phyloP scores from a whole-genome alignment of 495 filamentous ascomycete genomes.

The Clohesyomyces aquaticus region DNA sequence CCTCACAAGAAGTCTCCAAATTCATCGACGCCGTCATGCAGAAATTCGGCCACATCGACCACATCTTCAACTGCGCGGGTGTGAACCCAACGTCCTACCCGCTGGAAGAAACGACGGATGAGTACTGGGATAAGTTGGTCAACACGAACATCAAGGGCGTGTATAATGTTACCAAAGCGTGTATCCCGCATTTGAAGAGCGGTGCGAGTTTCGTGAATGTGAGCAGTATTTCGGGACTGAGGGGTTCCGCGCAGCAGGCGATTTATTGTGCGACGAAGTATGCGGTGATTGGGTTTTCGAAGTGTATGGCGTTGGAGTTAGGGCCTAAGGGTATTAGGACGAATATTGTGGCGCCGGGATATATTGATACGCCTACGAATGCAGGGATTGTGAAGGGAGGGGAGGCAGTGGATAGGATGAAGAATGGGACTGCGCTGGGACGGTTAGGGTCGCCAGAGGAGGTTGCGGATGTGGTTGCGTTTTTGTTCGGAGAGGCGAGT shows the following conservation, averaged over 20 bases:
- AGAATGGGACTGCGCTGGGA: constrained; percentile 53
- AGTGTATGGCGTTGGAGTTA: constrained; percentile 60
- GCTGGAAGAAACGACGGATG: constrained; percentile 43
- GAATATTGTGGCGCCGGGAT: constrained; percentile 60
- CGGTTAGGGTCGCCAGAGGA: constrained; percentile 58
- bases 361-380: constrained; percentile 52
- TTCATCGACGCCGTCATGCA: constrained; percentile 43
- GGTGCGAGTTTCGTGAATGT: constrained; percentile 51
- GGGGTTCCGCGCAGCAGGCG: constrained; percentile 42
- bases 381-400: constrained; percentile 49
- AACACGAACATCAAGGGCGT: constrained; percentile 46
- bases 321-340: constrained; percentile 56
- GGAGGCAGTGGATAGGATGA: constrained; percentile 41
- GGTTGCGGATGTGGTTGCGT: constrained; percentile 57
- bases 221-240: constrained; percentile 51
- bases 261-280: constrained; percentile 62
- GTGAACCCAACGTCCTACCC: constrained; percentile 51
- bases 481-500: constrained; percentile 56
- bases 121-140: constrained; percentile 48
- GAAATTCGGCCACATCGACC: constrained; percentile 48
- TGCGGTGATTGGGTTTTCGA: constrained; percentile 59
- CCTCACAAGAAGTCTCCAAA: constrained; percentile 34
- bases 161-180: constrained; percentile 44
- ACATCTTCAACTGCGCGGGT: constrained; percentile 60
- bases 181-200: constrained; percentile 39